phyloP scores from a whole-genome alignment of 495 filamentous ascomycete genomes.

The Daldinia loculata region DNA sequence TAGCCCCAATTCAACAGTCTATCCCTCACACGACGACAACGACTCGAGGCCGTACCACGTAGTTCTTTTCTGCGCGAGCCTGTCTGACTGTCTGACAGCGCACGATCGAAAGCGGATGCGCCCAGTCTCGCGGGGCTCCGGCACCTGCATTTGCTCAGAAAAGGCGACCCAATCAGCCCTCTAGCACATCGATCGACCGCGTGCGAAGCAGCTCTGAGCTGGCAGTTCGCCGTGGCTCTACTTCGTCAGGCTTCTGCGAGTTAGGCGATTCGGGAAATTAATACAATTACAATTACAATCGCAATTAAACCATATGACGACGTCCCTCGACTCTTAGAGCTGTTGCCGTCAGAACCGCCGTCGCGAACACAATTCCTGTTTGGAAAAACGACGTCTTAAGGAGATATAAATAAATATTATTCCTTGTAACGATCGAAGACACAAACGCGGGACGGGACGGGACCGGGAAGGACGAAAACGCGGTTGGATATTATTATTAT shows the following conservation, averaged over 20 bases:
- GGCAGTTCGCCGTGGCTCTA: slow-evolving; percentile 21
- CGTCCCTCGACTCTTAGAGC: slow-evolving; percentile 7
- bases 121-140: slow-evolving; percentile 35
- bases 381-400: not conserved
- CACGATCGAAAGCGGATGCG: slow-evolving; percentile 34
- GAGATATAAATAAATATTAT: slow-evolving; percentile 23
- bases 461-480: slow-evolving; percentile 1
- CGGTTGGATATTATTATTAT: not conserved
- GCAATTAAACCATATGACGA: slow-evolving; percentile 4
- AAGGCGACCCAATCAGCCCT: slow-evolving; percentile 24
- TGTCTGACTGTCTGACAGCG: slow-evolving; percentile 34
- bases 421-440: not conserved
- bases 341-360: slow-evolving; percentile 12
- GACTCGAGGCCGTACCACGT: slow-evolving; percentile 31
- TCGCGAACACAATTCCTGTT: slow-evolving; percentile 12
- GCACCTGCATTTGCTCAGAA: slow-evolving; percentile 31
- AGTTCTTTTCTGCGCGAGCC: slow-evolving; percentile 17
- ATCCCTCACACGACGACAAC: slow-evolving; percentile 14
- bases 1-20: not conserved
- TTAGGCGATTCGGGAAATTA: slow-evolving; percentile 16
- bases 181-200: slow-evolving; percentile 11
- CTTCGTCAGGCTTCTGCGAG: slow-evolving; percentile 19
- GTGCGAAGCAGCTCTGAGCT: slow-evolving; percentile 32
- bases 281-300: slow-evolving; percentile 3
- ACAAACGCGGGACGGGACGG: slow-evolving; percentile 7